Percentiles rank a stretch among this genome's conserved stretches.
These are phyloP conservation scores for Pseudonectria buxi DNA, from an alignment of 2,329 filamentous ascomycete species.

Conservation along the genomic window DNA sequence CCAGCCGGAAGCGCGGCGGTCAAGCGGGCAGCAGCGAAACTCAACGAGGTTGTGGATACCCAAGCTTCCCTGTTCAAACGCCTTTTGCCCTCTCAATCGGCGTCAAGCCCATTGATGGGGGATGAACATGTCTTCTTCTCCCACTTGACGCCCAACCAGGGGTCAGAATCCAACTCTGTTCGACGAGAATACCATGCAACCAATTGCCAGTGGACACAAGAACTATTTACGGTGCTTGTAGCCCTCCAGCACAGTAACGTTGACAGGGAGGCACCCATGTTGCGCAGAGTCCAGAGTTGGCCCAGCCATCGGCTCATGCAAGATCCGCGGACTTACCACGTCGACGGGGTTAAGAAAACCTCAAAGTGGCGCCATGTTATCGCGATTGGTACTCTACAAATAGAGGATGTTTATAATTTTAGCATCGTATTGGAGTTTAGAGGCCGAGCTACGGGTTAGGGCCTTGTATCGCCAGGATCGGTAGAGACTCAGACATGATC, in stretches of 20 bases:
- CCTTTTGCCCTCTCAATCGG: constrained; percentile 31
- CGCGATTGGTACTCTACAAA: too few species aligned
- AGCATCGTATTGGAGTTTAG: too few species aligned
- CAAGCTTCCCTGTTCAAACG: constrained; percentile 22
- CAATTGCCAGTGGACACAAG: constrained; percentile 30
- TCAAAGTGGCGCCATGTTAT: too few species aligned
- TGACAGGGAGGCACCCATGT: constrained; percentile 35
- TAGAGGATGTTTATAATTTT: too few species aligned
- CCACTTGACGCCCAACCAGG: constrained; percentile 30
- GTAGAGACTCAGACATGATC: too few species aligned
- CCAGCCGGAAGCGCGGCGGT: constrained; percentile 27
- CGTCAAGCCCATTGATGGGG: constrained; percentile 37
- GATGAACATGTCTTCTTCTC: constrained; percentile 30
- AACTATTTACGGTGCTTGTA: constrained; percentile 27
- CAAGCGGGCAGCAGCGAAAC: constrained; percentile 15
- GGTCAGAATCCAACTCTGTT: constrained; percentile 21
- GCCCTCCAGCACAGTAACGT: constrained; percentile 23
- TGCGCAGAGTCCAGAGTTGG: constrained; percentile 38
- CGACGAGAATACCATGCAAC: constrained; percentile 27
- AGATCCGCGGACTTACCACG: constrained; percentile 25
- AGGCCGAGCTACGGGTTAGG: too few species aligned
- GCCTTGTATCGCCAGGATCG: too few species aligned
- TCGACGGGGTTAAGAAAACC: too few species aligned
- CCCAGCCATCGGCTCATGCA: constrained; percentile 13
- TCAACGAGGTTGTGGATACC: constrained; percentile 20